A percentile compares a stretch with the other conserved stretches of the same genome.
phyloP scores from a whole-genome alignment of 805 yeast species.

The Yamadazyma laniorum region DNA sequence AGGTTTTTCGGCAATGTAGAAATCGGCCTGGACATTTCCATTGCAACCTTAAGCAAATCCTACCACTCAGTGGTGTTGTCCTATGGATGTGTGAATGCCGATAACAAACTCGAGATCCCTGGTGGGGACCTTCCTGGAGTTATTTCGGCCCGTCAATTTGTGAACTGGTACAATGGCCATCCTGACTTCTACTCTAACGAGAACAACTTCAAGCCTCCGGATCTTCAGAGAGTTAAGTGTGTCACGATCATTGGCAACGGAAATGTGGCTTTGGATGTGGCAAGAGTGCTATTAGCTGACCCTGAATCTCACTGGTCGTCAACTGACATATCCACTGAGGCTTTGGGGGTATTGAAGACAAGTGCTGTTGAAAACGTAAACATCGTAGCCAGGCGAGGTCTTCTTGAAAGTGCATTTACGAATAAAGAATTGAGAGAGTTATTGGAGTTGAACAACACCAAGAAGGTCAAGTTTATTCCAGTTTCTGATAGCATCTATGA shows the following conservation, averaged over 20 bases:
- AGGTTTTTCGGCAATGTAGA: slow-evolving; percentile 68
- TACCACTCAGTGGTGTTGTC: slow-evolving; percentile 78
- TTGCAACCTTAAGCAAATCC: slow-evolving; percentile 47
- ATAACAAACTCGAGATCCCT: slow-evolving; percentile 54
- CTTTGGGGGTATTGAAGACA: slow-evolving; percentile 49
- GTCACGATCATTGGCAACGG: slow-evolving; percentile 95
- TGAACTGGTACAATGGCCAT: slow-evolving; percentile 94
- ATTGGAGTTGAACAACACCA: slow-evolving; percentile 52
- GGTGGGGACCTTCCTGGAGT: slow-evolving; percentile 68
- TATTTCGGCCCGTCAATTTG: slow-evolving; percentile 78
- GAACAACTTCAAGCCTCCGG: slow-evolving; percentile 40
- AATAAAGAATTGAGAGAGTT: slow-evolving; percentile 90
- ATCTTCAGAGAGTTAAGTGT: slow-evolving; percentile 56
- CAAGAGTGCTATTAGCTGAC: slow-evolving; percentile 67
- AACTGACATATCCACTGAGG: slow-evolving; percentile 72
- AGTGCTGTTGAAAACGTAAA: slow-evolving; percentile 63
- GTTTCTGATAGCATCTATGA: slow-evolving; percentile 32
- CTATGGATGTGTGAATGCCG: slow-evolving; percentile 70
- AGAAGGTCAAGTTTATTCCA: slow-evolving; percentile 44
- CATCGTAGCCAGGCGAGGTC: slow-evolving; percentile 84
- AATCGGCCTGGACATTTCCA: slow-evolving; percentile 60
- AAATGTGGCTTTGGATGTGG: slow-evolving; percentile 90
- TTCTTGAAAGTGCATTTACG: slow-evolving; percentile 83
- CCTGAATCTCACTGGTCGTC: slow-evolving; percentile 53
- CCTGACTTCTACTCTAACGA: slow-evolving; percentile 50